Conservation (phyloP, 768 basidiomycete species). For the Collybia nuda region DNA sequence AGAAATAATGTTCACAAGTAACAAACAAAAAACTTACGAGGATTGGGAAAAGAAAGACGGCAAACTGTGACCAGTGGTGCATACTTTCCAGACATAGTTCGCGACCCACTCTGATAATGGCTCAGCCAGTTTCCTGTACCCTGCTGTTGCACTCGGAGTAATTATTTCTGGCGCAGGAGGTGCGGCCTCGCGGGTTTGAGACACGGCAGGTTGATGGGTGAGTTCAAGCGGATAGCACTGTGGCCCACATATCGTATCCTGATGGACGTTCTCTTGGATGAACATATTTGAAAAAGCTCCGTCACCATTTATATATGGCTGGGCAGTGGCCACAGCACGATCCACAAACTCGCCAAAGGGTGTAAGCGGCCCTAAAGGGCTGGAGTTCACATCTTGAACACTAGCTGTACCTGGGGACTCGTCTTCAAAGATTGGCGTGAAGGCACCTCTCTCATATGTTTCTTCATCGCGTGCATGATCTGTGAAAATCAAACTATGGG, state of each 20-base stretch:
- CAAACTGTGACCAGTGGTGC: conserved; percentile 68
- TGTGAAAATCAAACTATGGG: conserved; percentile 17
- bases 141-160: conserved; percentile 48
- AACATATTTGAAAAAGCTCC: conserved; percentile 6
- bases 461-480: conserved; percentile 27
- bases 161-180: conserved; percentile 42
- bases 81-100: conserved; percentile 79
- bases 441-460: conserved; percentile 43
- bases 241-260: conserved; percentile 13
- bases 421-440: conserved; percentile 66
- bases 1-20: conserved; percentile 5
- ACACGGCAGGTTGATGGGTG: conserved; percentile 21
- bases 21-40: conserved; percentile 43
- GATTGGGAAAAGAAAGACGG: conserved; percentile 51
- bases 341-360: conserved; percentile 79
- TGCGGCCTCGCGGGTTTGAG: conserved; percentile 37
- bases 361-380: conserved; percentile 73
- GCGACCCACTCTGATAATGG: conserved; percentile 81
- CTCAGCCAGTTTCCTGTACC: conserved; percentile 73
- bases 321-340: conserved; percentile 56
- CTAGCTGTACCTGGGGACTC: conserved; percentile 54
- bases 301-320: conserved; percentile 7
- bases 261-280: conserved; percentile 8
- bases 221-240: conserved; percentile 23
- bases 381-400: conserved; percentile 56